Base-by-base conservation (phyloP, 495 filamentous ascomycete species). In the Penicillium daleae region DNA sequence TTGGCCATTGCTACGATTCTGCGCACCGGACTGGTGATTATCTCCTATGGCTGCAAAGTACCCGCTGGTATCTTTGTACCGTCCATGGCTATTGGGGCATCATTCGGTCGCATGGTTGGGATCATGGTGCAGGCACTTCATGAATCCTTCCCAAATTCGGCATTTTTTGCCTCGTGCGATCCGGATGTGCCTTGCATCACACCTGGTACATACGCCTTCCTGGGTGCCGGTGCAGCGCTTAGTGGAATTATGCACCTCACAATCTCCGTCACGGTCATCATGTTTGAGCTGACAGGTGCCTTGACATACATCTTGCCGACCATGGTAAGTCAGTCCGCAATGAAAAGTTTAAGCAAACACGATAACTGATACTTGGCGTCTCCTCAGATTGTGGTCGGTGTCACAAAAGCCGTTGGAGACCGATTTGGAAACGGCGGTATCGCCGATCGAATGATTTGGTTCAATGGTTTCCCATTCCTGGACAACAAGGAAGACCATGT, bases 401-500 rank as follows among this genome's bases (percentile, higher is more conserved):
- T 98, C 46, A 97, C 96, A 58, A 99, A 99, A 81, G 92, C 92
- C 10, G 90, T 99, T 62, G 86, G 91, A 52, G 92, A 96, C 59
- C 84, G 93, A 19, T 96, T 96, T 70, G 91, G 93, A 26, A 97
- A 96, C 69, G 95, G 96, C 5, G 95, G 95, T 32, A 98, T 99
- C 59, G 95, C 95, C 13, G 95, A 99, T 74, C 89, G 95, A 62
- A 96, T 97, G 92, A 99, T 99, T 63, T 98, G 93, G 93, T 97
- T 97, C 81, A 99, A 91, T 70, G 95, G 95, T 19, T 97, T 98
- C 70, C 95, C 95, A 0, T 98, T 96, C 80, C 84, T 99, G 4
- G 95, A 99, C 76, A 97, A 92, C 76, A 99, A 99, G 73, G 96
- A 98, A 77, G 96, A 98, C 56, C 95, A 98, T 74, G 92, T 92